A percentile compares a stretch with the other conserved stretches of the same genome.
Conservation (phyloP, 768 basidiomycete species). For the Suillus spraguei region DNA sequence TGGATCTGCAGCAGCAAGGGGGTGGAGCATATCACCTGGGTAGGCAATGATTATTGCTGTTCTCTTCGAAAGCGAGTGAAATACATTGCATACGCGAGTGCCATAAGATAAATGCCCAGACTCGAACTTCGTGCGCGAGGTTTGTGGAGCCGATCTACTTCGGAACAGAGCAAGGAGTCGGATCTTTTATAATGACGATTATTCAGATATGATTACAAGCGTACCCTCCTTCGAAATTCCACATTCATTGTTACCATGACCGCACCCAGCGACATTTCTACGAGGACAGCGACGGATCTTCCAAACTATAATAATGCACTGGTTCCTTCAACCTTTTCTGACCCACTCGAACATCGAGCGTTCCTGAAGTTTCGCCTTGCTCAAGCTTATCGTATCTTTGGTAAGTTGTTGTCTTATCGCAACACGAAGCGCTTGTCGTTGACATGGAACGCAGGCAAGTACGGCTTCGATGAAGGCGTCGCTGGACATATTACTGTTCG, state of each 20-base stretch:
- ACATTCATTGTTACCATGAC: not conserved
- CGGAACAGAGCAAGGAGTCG: too few relatives aligned
- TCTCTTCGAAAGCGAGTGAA: not conserved
- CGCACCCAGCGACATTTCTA: too few relatives aligned
- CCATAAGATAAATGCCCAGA: too few relatives aligned
- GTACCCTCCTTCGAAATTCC: not conserved
- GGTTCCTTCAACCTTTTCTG: constrained; percentile 34
- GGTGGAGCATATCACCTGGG: not conserved
- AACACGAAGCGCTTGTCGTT: constrained; percentile 13
- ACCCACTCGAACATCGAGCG: constrained; percentile 41
- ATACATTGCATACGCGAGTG: too few relatives aligned
- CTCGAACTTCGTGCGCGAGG: too few relatives aligned
- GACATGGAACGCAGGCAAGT: constrained; percentile 22
- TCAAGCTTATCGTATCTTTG: constrained; percentile 48
- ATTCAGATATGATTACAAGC: too few relatives aligned
- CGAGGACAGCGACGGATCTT: too few relatives aligned
- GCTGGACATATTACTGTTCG: too few relatives aligned
- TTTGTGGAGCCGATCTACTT: too few relatives aligned
- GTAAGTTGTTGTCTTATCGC: constrained; percentile 23
- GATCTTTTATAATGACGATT: too few relatives aligned
- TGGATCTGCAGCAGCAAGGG: constrained; percentile 55
- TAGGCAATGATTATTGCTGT: not conserved
- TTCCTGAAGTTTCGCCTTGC: constrained; percentile 48
- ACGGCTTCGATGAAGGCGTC: constrained; percentile 50
- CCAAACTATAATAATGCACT: too few relatives aligned